Conservation (phyloP, 2,329 filamentous ascomycete species). For the Colletotrichum filicis region DNA sequence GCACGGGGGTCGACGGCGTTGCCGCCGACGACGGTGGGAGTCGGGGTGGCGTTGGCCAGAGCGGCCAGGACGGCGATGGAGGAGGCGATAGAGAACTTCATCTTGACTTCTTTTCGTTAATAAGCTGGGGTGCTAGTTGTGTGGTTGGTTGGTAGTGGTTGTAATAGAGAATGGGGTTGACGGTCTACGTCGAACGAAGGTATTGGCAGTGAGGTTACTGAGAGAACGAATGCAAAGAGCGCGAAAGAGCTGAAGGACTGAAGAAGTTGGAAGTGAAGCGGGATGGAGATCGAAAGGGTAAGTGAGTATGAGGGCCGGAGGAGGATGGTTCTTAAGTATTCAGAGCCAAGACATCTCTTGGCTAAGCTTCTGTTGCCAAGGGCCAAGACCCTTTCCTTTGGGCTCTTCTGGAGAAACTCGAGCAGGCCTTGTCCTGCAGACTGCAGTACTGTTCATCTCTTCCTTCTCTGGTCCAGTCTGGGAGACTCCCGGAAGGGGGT, state of each 20-base stretch:
- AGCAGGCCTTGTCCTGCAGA: neutral
- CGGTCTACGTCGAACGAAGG: constrained; percentile 35
- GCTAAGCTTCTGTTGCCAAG: constrained; percentile 30
- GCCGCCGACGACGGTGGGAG: constrained; percentile 42
- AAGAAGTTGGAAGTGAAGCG: constrained; percentile 28
- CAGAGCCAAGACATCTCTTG: constrained; percentile 13
- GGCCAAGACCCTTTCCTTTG: constrained; percentile 17
- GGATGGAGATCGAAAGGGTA: constrained; percentile 15
- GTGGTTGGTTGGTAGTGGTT: neutral
- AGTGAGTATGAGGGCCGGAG: neutral
- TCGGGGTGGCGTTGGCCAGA: constrained; percentile 44
- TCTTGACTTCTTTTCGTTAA: constrained; percentile 29
- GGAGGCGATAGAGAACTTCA: constrained; percentile 46
- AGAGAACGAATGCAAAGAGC: constrained; percentile 31
- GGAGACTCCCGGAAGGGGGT: neutral
- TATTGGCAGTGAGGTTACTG: constrained; percentile 18
- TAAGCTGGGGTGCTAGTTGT: constrained; percentile 7
- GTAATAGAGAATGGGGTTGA: constrained; percentile 26
- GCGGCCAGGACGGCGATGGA: constrained; percentile 42
- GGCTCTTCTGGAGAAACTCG: neutral
- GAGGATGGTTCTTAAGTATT: constrained; percentile 24
- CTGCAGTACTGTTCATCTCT: neutral
- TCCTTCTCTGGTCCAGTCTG: neutral
- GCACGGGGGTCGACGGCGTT: constrained; percentile 38
- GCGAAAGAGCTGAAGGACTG: constrained; percentile 28